A percentile compares a stretch with the other conserved stretches of the same genome.
Conservation (phyloP, 2,329 filamentous ascomycete species). For the Aspergillus nomiae region DNA sequence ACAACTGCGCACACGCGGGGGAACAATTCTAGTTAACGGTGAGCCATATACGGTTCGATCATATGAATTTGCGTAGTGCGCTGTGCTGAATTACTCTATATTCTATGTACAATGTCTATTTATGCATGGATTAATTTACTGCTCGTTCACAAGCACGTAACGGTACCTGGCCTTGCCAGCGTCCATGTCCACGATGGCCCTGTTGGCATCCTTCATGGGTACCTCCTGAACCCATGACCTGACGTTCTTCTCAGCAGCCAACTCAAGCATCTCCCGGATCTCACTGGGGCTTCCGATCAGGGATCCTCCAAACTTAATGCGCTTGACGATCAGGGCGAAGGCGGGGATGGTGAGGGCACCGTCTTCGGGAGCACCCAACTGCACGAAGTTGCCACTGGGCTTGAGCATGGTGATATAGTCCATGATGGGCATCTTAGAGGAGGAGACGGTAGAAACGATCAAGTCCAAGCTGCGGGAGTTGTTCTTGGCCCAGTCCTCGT, state of each 20-base stretch:
- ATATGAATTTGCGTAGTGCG: slow-evolving; percentile 24
- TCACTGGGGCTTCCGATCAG: slow-evolving; percentile 42
- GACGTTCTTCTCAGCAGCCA: slow-evolving; percentile 42
- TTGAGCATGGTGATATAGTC: slow-evolving; percentile 62
- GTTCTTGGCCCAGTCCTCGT: slow-evolving; percentile 53
- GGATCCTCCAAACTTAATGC: slow-evolving; percentile 51
- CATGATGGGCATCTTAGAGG: slow-evolving; percentile 58
- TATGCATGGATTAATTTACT: slow-evolving; percentile 13
- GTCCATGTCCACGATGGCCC: slow-evolving; percentile 46
- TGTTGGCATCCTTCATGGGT: slow-evolving; percentile 46
- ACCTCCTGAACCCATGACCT: slow-evolving; percentile 44
- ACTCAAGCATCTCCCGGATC: slow-evolving; percentile 47
- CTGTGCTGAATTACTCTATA: slow-evolving; percentile 9
- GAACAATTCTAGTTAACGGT: slow-evolving; percentile 22
- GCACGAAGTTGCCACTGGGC: slow-evolving; percentile 60
- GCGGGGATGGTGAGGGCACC: slow-evolving; percentile 55
- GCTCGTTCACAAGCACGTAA: slow-evolving; percentile 46
- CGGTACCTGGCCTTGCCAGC: slow-evolving; percentile 47
- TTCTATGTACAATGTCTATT: slow-evolving; percentile 5
- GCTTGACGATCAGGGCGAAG: slow-evolving; percentile 57
- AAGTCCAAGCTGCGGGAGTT: slow-evolving; percentile 54
- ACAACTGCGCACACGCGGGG: slow-evolving; percentile 19
- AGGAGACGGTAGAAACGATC: slow-evolving; percentile 59
- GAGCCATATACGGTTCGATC: slow-evolving; percentile 28
- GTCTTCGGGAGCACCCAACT: slow-evolving; percentile 68